Evolutionary conservation across 306 rosid species (phyloP).

Genomic region (Inga oerstediana): DNA sequence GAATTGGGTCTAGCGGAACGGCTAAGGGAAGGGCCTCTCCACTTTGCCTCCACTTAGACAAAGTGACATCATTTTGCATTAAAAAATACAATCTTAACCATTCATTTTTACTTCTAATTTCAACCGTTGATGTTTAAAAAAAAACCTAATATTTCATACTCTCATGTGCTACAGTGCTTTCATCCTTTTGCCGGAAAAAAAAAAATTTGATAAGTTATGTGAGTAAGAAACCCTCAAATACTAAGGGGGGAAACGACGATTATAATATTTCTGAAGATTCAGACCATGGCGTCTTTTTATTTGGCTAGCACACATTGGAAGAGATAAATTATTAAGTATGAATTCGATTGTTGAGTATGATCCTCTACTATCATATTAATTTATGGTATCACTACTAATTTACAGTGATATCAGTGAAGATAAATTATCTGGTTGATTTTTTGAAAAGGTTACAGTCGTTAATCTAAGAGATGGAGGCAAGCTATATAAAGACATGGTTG

Average conservation of each 20-base stretch:
- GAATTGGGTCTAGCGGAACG: too few relatives aligned
- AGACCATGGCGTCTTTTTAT: not conserved
- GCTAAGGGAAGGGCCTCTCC: too few relatives aligned
- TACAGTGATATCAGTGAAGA: not conserved
- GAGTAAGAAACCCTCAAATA: too few relatives aligned
- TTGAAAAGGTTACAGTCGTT: conserved; percentile 77
- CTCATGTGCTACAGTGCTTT: too few relatives aligned
- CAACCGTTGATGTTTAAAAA: not conserved
- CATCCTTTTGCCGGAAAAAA: too few relatives aligned
- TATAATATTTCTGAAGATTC: not conserved
- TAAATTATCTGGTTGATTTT: conserved; percentile 1
- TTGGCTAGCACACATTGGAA: not conserved
- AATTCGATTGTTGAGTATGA: not conserved
- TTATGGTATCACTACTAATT: not conserved
- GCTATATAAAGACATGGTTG: conserved; percentile 80
- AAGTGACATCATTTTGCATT: too few relatives aligned
- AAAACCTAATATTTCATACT: too few relatives aligned
- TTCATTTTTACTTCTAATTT: too few relatives aligned
- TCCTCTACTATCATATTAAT: not conserved
- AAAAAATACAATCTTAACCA: too few relatives aligned
- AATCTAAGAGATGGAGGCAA: conserved; percentile 80
- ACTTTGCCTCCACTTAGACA: too few relatives aligned
- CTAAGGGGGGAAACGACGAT: too few relatives aligned
- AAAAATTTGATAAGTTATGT: too few relatives aligned
- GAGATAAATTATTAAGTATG: not conserved